These are phyloP conservation scores for Bruguiera parviflora DNA, from an alignment of 345 rosid species.

Conservation along the genomic window DNA sequence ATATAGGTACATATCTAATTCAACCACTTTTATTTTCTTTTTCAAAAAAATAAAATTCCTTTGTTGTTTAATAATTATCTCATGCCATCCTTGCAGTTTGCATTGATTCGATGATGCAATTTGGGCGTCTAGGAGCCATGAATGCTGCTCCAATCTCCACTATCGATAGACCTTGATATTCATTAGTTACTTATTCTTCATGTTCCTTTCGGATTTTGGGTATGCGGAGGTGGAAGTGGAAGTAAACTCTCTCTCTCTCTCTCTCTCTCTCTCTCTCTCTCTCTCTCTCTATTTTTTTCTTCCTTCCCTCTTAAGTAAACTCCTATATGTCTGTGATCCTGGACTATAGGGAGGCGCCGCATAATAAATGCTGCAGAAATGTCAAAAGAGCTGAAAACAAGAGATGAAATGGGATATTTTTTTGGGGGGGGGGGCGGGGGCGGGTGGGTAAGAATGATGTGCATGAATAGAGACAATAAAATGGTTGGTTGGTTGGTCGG, in stretches of 20 bases:
- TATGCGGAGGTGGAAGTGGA: no score
- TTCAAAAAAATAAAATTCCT: neutral
- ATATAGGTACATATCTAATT: neutral
- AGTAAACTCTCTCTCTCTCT: no score
- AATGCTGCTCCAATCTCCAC: no score
- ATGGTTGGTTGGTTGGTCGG: constrained; percentile 34
- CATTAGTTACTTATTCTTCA: no score
- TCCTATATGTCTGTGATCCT: no score
- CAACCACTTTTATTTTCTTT: neutral
- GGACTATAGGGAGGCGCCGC: neutral
- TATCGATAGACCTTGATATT: no score
- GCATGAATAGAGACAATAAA: constrained; percentile 39
- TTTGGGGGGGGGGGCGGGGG: neutral
- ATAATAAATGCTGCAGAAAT: neutral
- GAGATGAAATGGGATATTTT: neutral
- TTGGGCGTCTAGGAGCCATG: no score
- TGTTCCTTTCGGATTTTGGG: no score
- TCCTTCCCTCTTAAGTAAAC: neutral
- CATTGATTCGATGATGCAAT: no score
- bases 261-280: no score
- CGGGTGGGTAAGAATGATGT: neutral
- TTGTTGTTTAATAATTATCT: neutral
- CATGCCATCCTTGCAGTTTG: no score
- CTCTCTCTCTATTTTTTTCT: neutral
- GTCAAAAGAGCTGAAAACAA: constrained; percentile 8